Evolutionary conservation across 352 stramenopile species (phyloP), one percentile per base, ranked within the genome.

Genomic region (Globisporangium cylindrosporum): DNA sequence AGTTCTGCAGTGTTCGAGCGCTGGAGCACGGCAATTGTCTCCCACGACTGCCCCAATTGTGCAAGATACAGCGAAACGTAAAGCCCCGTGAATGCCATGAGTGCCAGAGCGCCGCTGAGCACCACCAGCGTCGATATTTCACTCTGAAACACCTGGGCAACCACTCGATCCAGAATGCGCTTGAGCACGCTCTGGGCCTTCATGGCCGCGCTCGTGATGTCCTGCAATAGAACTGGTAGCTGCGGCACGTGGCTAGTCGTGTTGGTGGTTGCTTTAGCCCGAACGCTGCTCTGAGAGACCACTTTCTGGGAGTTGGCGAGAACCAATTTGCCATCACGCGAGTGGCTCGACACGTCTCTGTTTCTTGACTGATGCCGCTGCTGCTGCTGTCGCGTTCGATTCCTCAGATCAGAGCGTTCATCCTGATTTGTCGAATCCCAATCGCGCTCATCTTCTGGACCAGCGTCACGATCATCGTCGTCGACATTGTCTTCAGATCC

Each of bases 11-110:
- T 46, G 10, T 59, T 48, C 14, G 29, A 57, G 27, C 29, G 46
- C 46, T 66, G 60, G 1, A 66, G 46, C 8, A n/a, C 46, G 0
- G 48, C 46, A 29, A 66, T 59, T 9, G 32, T 46, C 1, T 59
- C 29, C 60, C 60, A 66, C 9, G 43, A 55, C 27, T 66, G 51
- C n/a, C 43, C 6, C 62, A 68, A 7, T 7, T 24, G 34, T 22
- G 62, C 15, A 14, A 68, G 51, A 29, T 55, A 4, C 15, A 36
- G 18, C 53, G 15, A 62, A 27, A 61, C 10, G 27, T 20, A 38
- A 27, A 61, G 9, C 15, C 38, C 62, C 24, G 9, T 4, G n/a
- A 56, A 22, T n/a, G 14, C 6, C 24, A 29, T 20, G 49, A 49
- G 18, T 12, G 20, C n/a, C 27, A 62, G 34, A 29, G 9, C 4